Conservation (phyloP, 2,329 filamentous ascomycete species). For the Pestalotiopsis sp. region DNA sequence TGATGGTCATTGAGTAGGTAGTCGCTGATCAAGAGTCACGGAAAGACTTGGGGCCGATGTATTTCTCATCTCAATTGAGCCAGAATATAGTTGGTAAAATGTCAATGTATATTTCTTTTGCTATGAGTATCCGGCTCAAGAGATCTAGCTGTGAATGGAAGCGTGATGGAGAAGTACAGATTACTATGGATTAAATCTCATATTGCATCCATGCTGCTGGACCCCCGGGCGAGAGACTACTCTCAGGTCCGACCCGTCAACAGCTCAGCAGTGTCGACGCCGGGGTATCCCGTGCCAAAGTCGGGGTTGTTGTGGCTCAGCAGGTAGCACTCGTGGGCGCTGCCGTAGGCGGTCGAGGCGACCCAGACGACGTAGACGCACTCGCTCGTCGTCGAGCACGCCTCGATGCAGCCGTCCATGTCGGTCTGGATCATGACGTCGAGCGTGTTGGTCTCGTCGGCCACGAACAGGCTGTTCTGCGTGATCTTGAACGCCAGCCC, state of each 20-base stretch:
- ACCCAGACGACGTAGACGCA: slow-evolving; percentile 1
- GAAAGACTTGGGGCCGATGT: too few species aligned
- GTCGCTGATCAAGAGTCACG: neutral
- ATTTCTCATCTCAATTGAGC: neutral
- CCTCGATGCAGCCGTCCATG: neutral
- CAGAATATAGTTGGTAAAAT: neutral
- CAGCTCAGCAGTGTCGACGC: neutral
- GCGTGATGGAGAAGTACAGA: neutral
- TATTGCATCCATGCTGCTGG: neutral
- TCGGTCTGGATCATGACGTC: neutral
- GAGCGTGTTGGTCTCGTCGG: neutral
- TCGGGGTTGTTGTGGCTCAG: neutral
- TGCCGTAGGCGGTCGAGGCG: neutral
- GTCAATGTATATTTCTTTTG: neutral
- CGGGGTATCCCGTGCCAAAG: neutral
- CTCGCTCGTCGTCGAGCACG: neutral
- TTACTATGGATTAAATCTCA: neutral
- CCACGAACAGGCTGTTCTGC: neutral
- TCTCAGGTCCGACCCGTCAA: neutral
- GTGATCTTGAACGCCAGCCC: neutral
- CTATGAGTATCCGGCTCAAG: neutral
- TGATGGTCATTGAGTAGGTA: neutral
- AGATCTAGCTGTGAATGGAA: neutral
- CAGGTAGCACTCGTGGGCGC: neutral
- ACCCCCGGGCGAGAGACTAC: neutral